Evolutionary conservation across 148 eudicot species (phyloP).

Genomic region (Nepenthes gracilis): DNA sequence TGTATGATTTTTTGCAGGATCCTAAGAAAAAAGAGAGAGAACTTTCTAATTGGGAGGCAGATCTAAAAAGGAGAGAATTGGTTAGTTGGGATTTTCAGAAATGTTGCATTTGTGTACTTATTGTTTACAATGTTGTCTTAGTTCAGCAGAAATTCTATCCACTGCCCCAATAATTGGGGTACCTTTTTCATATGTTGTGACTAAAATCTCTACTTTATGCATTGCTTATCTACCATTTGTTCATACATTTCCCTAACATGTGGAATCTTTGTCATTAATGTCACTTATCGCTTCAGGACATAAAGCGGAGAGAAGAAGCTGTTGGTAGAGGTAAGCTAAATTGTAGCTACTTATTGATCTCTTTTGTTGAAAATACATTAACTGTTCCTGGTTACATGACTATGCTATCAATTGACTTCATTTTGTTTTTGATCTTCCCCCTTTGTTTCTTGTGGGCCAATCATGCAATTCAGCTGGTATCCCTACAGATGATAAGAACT

Average conservation of each 20-base stretch:
- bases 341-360: neutral
- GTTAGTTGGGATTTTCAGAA: conserved; percentile 18
- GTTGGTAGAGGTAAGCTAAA: conserved; percentile 23
- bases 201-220: neutral
- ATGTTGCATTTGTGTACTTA: neutral
- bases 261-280: neutral
- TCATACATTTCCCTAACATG: neutral
- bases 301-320: conserved; percentile 41
- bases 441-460: neutral
- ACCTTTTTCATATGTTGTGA: neutral
- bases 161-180: no score
- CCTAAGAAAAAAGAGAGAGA: conserved; percentile 55
- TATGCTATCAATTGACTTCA: neutral
- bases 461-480: conserved; percentile 17
- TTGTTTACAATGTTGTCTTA: no score
- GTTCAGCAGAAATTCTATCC: neutral
- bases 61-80: conserved; percentile 50
- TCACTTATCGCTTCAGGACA: conserved; percentile 22
- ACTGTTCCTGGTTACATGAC: neutral
- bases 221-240: neutral
- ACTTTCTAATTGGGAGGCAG: conserved; percentile 56
- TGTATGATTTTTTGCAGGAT: conserved; percentile 37
- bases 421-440: neutral
- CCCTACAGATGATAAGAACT: conserved; percentile 27
- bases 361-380: conserved; percentile 1